Conservation (phyloP, 192 early-diverging fungal genomes). For the Entomortierella lignicola region DNA sequence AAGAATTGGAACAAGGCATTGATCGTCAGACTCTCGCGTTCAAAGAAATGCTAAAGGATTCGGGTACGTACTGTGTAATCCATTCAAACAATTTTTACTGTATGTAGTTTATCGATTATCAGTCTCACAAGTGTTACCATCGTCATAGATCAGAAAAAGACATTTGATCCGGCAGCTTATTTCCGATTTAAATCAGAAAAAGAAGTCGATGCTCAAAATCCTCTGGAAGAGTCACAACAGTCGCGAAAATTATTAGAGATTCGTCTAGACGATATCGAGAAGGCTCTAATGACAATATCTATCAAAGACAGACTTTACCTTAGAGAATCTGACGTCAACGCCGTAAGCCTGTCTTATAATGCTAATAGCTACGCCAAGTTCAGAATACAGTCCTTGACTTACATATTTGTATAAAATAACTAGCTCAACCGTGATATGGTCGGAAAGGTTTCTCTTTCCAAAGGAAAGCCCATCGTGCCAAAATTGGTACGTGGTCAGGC, state of each 20-base stretch:
- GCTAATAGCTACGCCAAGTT: neutral
- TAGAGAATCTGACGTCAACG: constrained; percentile 28
- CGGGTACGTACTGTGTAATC: constrained; percentile 23
- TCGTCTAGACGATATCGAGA: constrained; percentile 33
- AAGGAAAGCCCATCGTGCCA: constrained; percentile 46
- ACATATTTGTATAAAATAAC: neutral
- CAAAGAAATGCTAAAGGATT: constrained; percentile 34
- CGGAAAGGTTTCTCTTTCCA: constrained; percentile 46
- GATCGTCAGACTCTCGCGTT: constrained; percentile 48
- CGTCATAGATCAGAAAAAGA: constrained; percentile 42
- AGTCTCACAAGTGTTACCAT: neutral
- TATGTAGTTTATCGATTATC: neutral
- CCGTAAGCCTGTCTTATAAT: constrained; percentile 8
- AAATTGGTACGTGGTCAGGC: constrained; percentile 45
- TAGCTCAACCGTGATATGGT: constrained; percentile 46
- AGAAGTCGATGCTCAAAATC: constrained; percentile 37
- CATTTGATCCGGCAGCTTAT: constrained; percentile 52
- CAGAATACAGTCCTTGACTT: neutral
- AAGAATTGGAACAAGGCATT: constrained; percentile 53
- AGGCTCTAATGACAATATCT: constrained; percentile 28
- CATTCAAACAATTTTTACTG: too few relatives aligned
- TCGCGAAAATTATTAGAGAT: constrained; percentile 40
- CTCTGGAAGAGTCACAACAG: constrained; percentile 42
- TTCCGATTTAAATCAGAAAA: constrained; percentile 53
- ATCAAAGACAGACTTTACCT: constrained; percentile 44